Evolutionary conservation across 208 protist genomes (phyloP), one percentile per base, ranked within the genome.

Genomic region (Leptomonas pyrrhocoris): DNA sequence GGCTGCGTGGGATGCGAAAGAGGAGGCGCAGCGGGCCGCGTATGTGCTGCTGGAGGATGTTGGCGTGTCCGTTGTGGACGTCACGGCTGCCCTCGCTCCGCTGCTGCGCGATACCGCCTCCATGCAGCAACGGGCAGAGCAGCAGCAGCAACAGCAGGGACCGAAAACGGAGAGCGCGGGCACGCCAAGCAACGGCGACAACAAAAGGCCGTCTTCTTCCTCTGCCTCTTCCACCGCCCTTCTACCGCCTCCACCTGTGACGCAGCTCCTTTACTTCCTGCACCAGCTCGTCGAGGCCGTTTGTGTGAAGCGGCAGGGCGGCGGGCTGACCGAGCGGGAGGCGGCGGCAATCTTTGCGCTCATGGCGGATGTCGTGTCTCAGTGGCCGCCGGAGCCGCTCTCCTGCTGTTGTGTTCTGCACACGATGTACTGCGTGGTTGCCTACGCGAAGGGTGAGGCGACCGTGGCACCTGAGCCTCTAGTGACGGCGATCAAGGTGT

Each of bases 381-480:
- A 76, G 62, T 28, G 31, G 36, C 56, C 60, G 25, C 70, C 62
- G 5, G 62, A 76, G n/a, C 28, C 55, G 34, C 62, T 76, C 0
- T 45, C 53, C 21, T 68, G 62, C 27, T 65, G 70, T 54, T 76
- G 70, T 18, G 12, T 76, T 15, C 42, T 76, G 6, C 70, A 76
- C 54, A 56, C 63, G 11, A 2, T 69, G 42, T 76, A 76, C 56
- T 76, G 70, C 40, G 46, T 76, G 13, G 62, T 76, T 16, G 60
- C 50, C n/a, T 76, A 76, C 56, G 70, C 70, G 0, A 55, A 54
- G 16, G 69, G 63, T 9, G 69, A 68, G 34, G 16, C 23, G 0
- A 30, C 2, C 1, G 27, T 13, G 11, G 25, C 46, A n/a, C 8
- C 55, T 2, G 50, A n/a, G 51, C 5, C 31, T 1, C 54, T 12